Base-by-base conservation (phyloP, 31 red algal species). In the Odonthalia washingtoniensis region DNA sequence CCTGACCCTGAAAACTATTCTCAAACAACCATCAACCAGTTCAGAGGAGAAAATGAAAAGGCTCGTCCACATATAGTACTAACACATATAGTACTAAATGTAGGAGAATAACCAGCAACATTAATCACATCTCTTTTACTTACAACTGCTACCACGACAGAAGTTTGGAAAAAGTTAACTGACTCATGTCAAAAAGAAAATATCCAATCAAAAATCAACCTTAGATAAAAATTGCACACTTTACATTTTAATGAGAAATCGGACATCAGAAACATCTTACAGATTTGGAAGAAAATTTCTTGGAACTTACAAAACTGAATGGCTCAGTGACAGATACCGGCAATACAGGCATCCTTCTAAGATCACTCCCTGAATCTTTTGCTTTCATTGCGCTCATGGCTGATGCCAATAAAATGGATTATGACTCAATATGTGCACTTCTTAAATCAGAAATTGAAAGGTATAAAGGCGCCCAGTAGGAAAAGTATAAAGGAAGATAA, bases 81-180 rank as follows among this genome's bases (percentile, higher is more conserved):
- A 9, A 57, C n/a, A n/a, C n/a, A n/a, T n/a, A n/a, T n/a, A n/a
- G n/a, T n/a, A n/a, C n/a, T n/a, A n/a, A n/a, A 57, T 14, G 49
- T 9, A 14, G 49, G 21, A 57, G 49, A 57, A 57, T 9, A 57
- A 21, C 21, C 21, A 14, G 49, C 49, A 9, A 14, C 49, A 14
- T 57, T 57, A 57, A 57, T 57, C 49, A 57, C 49, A 14, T 57
- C 49, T 14, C 49, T 9, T 57, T 21, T 57, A 14, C 49, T 57
- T 57, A 14, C 49, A 14, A 57, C 12, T 57, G 49, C 49, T 14
- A 57, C 9, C 9, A 57, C 12, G 9, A 57, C 9, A 21, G 49
- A 57, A 57, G 49, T 57, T 14, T 57, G 49, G 49, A 57, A 57
- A 57, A 57, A 57, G 49, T 57, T 57, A 21, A 57, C 49, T 57